Evolutionary conservation across 768 basidiomycete genomes (phyloP), one percentile per base, ranked within the genome.

Genomic region (Udeniomyces megalosporus): DNA sequence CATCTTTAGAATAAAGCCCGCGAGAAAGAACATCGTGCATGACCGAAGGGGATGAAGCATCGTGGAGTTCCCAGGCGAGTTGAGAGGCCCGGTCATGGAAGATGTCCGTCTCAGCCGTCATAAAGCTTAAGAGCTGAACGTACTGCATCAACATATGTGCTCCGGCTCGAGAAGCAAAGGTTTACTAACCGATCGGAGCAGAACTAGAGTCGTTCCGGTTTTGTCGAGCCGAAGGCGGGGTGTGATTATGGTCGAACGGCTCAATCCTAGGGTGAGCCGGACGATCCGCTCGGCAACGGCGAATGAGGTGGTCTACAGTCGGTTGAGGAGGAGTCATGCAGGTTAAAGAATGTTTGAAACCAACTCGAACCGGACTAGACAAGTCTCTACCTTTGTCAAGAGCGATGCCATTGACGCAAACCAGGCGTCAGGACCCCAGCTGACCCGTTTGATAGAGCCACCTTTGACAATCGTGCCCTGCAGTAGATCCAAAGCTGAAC

Each of bases 61-160:
- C 60, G 67, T 90, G 82, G 45, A 95, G 73, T 0, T 80, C 77
- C 91, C 93, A 96, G 20, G 96, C 78, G 32, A 95, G 75, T 68
- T 77, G 82, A 29, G 88, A 85, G 8, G 86, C 81, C 24, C 89
- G 84, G 54, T 81, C 79, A 71, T 96, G 91, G 70, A 88, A 92
- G 1, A 80, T 76, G 0, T 66, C 72, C 80, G 47, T 84, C 75
- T 0, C 28, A 2, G 62, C 29, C 38, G 48, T 34, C 28, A 99
- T 78, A 71, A 88, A 95, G 57, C 75, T 76, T 64, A 93, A 76
- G 2, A 95, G 77, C 78, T 86, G 75, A 28, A 35, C 24, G 50
- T 47, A 28, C 50, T 26, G n/a, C 24, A 20, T 5, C 6, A 46
- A 20, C 42, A 56, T 15, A 3, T 44, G 47, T 24, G 15, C 12